Conservation (phyloP, 345 rosid species). For the Gossypium longicalyx region DNA sequence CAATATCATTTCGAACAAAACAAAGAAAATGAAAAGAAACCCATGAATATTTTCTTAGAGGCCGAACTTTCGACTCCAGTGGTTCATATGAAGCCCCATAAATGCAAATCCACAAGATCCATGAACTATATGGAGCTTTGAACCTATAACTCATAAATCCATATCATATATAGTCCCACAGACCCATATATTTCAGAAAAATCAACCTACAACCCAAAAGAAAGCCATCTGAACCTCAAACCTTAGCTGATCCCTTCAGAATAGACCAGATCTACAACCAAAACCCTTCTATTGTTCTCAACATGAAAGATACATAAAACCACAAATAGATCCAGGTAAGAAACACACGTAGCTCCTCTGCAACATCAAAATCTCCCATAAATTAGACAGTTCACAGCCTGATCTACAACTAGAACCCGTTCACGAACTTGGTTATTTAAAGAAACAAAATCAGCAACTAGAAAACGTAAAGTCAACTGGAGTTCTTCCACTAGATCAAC, state of each 20-base stretch:
- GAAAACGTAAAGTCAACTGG: neutral
- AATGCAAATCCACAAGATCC: slow-evolving; percentile 6
- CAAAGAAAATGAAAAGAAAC: too few relatives aligned
- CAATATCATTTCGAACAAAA: too few relatives aligned
- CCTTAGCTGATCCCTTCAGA: neutral
- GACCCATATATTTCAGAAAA: neutral
- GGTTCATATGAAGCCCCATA: neutral
- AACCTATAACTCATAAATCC: neutral
- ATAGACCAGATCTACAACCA: slow-evolving; percentile 1
- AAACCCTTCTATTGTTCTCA: slow-evolving; percentile 6
- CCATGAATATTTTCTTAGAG: too few relatives aligned
- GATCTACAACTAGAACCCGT: slow-evolving; percentile 5
- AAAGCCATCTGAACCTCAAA: neutral
- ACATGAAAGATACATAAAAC: neutral
- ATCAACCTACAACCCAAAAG: neutral
- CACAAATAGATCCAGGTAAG: neutral
- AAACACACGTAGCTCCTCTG: neutral
- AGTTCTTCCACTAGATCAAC: neutral
- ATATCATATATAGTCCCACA: neutral
- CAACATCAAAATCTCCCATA: neutral
- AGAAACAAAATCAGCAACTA: neutral
- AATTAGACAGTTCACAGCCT: neutral
- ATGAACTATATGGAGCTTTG: neutral
- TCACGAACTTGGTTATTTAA: neutral
- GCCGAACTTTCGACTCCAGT: too few relatives aligned